Base-by-base conservation (phyloP, 2,329 filamentous ascomycete species). In the Penicillium sp. region DNA sequence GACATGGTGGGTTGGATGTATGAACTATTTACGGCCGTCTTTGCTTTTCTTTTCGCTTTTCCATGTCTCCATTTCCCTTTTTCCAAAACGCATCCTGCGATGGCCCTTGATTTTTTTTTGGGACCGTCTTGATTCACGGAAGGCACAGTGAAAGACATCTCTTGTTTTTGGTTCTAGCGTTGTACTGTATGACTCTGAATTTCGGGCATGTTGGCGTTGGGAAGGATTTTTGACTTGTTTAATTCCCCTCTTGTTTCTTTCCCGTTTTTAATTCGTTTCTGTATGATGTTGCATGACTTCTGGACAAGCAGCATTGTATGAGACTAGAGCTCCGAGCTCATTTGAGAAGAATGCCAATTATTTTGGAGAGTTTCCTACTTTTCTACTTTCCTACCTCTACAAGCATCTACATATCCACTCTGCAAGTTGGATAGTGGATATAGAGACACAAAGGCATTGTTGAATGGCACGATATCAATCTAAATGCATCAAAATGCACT, bases 1-100 rank as follows among this genome's bases (percentile, higher is more conserved):
- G 50, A 55, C 56, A 58, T 58, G 59, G 53, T 49, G 57, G 61
- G 61, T 59, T 57, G 63, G 62, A 61, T 64, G 62, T 63, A 59
- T 64, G 63, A 62, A 57, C 57, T 51, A 57, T 60, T 61, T 63
- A 58, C 55, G 57, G 56, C 56, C 53, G 43, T 55, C 41, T 54
- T 44, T 56, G 54, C 52, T 58, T 56, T 57, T 46, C 45, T 52
- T 21, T 34, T 54, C 50, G 52, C 48, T 44, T 48, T 53, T 53
- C 56, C 57, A 44, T 48, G 47, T 34, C 34, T 54, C 44, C 40
- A 53, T 53, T 51, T 37, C 19, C 28, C 41, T 48, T 45, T 50
- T 52, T 32, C 26, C 53, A 53, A 59, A 57, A 54, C 21, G 31
- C 43, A 42, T 53, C 43, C 26, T 43, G 15, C 45, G 42, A 41